Evolutionary conservation across 495 filamentous ascomycete species (phyloP), one percentile per base, ranked within the genome.

Genomic region (Penicillium canescens): DNA sequence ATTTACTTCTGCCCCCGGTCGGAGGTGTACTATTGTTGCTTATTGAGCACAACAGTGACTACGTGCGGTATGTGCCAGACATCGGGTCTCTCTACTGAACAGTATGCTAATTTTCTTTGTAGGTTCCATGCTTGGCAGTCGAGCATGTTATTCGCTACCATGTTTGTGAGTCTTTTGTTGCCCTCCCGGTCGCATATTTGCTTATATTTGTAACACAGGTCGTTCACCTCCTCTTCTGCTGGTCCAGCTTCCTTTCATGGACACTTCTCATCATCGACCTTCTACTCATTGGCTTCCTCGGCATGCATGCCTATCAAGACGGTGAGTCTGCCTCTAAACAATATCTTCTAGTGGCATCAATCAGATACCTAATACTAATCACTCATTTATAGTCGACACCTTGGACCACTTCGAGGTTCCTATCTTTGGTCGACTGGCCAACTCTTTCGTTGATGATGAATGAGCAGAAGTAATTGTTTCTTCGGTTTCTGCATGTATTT

Each of bases 111-210:
- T 31, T 13, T 9, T 11, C 11, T 3, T 39, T 66, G 33, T 60
- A 95, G 91, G 59, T 96, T 96, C 56, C 94, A 98, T 70, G 94
- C 92, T 7, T 97, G 94, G 93, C 93, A 98, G 72, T 89, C 86
- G 4, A 87, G 87, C 54, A 80, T 98, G 69, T 70, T 97, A 13
- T 98, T 97, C 69, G 85, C 89, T 16, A 82, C 81, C 51, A 67
- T 98, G 42, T 95, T 96, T 67, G 85, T 93, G 68, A 61, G 80
- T 76, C 45, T 6, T 31, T 40, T 46, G 14, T 18, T n/a, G 13
- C n/a, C 16, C 8, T 35, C 20, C 0, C 7, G 41, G 18, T 39
- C 37, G 23, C 40, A 26, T 35, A 20, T 7, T 7, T 31, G 13
- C 33, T 48, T 40, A 51, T 26, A 56, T 23, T 6, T 16, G 9